Base-by-base conservation (phyloP, 805 yeast genomes). In the Priceomyces medius region DNA sequence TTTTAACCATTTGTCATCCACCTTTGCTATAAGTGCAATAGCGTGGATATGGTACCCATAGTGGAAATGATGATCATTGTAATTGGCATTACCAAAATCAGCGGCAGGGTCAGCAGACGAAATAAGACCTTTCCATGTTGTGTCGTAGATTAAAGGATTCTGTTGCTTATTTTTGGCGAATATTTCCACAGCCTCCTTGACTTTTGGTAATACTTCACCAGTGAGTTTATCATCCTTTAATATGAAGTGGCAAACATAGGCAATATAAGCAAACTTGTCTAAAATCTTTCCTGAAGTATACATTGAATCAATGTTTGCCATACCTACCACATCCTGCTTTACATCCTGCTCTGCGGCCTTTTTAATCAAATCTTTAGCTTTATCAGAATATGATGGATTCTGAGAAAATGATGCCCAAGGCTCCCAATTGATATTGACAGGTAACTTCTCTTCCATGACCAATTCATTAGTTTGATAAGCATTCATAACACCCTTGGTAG, bases 221-320 rank as follows among this genome's bases (percentile, higher is more conserved):
- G 93, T 75, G 41, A 84, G 62, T 1, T 55, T 59, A 0, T 63
- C 56, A 55, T 90, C 85, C 14, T 77, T 58, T 34, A 91, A 60
- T 14, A 91, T 73, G 46, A 73, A 81, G 41, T 84, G 81, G 28
- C 83, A 80, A 8, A 82, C 87, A 47, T 85, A 85, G 10, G 88
- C 71, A 39, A 93, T 76, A 73, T 85, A 85, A 0, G 98, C 97
- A 63, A 86, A 93, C 64, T 90, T 93, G 50, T 89, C 96, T 37
- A 90, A 67, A 20, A 80, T 74, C 59, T 93, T 91, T 9, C 98
- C 99, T 2, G 95, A 77, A 16, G 87, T 81, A 64, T 91, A 91
- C 86, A 90, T 90, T 0, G 97, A 88, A 47, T 88, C 88, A 8
- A 83, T 67, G 53, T 84, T 67, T n/a, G 84, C 74, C 60, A 74